A percentile compares a stretch with the other conserved stretches of the same genome.
These are phyloP conservation scores for Blastocystis sp. DNA, from an alignment of 352 stramenopile genomes.

Conservation along the genomic window DNA sequence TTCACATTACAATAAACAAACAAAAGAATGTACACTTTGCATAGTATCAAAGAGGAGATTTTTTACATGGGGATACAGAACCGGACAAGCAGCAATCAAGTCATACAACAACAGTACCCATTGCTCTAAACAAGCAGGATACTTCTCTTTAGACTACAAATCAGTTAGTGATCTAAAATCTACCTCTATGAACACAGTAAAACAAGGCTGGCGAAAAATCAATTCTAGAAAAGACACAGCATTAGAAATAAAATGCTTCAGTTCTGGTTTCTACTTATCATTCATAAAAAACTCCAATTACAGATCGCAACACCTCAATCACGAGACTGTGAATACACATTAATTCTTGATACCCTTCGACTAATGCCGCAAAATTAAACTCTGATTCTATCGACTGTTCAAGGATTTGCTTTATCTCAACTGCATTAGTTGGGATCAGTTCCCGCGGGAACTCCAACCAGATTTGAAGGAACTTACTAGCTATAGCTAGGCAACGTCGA, in stretches of 20 bases:
- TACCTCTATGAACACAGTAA: constrained; percentile 33
- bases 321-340: background rate
- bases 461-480: constrained; percentile 5
- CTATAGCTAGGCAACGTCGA: constrained; percentile 7
- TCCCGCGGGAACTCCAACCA: constrained; percentile 24
- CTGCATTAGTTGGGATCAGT: background rate
- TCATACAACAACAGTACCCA: constrained; percentile 30
- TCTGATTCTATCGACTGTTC: background rate
- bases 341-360: background rate
- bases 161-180: background rate
- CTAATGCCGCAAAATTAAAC: background rate
- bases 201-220: constrained; percentile 26
- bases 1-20: too few species aligned
- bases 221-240: background rate
- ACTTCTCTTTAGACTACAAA: background rate
- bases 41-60: background rate
- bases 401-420: background rate
- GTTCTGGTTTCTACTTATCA: constrained; percentile 17
- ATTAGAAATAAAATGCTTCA: constrained; percentile 43
- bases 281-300: background rate
- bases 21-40: too few species aligned
- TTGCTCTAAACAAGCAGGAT: background rate
- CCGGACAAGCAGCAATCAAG: background rate
- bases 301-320: constrained; percentile 11
- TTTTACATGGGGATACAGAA: constrained; percentile 29